These are phyloP conservation scores for Yamadazyma epiphylla DNA, from an alignment of 1,139 yeast species.

Conservation along the genomic window DNA sequence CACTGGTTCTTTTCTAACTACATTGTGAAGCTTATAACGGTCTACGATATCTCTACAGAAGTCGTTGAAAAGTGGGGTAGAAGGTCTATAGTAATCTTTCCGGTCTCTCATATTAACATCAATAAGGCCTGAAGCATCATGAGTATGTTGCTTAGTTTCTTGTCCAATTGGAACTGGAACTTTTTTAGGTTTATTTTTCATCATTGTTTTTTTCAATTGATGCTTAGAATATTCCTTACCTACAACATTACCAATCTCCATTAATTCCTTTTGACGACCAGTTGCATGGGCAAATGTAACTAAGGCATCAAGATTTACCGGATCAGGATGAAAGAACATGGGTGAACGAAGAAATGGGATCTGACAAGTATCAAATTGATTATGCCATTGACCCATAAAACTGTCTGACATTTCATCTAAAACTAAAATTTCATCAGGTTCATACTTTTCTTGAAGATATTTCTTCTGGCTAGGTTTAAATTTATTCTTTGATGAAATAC, in stretches of 20 bases:
- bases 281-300: slow-evolving; percentile 35
- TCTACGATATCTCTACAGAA: slow-evolving; percentile 34
- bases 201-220: slow-evolving; percentile 25
- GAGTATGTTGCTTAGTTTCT: slow-evolving; percentile 11
- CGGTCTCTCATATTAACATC: slow-evolving; percentile 45
- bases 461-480: slow-evolving; percentile 11
- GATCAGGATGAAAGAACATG: slow-evolving; percentile 50
- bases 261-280: slow-evolving; percentile 32
- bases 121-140: slow-evolving; percentile 30
- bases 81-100: slow-evolving; percentile 46
- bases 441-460: slow-evolving; percentile 15
- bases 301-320: slow-evolving; percentile 42
- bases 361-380: slow-evolving; percentile 38
- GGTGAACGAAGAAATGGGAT: slow-evolving; percentile 47
- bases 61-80: slow-evolving; percentile 36
- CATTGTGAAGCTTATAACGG: slow-evolving; percentile 27
- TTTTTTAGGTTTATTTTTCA: slow-evolving; percentile 15
- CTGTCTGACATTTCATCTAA: slow-evolving; percentile 26
- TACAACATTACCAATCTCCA: slow-evolving; percentile 43
- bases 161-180: slow-evolving; percentile 1
- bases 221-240: slow-evolving; percentile 47
- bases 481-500: slow-evolving; percentile 13
- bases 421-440: slow-evolving; percentile 27
- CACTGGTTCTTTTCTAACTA: slow-evolving; percentile 35
- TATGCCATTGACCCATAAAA: slow-evolving; percentile 44